Evolutionary conservation across 495 filamentous ascomycete genomes (phyloP).

Genomic region (Penicillium bovifimosum): DNA sequence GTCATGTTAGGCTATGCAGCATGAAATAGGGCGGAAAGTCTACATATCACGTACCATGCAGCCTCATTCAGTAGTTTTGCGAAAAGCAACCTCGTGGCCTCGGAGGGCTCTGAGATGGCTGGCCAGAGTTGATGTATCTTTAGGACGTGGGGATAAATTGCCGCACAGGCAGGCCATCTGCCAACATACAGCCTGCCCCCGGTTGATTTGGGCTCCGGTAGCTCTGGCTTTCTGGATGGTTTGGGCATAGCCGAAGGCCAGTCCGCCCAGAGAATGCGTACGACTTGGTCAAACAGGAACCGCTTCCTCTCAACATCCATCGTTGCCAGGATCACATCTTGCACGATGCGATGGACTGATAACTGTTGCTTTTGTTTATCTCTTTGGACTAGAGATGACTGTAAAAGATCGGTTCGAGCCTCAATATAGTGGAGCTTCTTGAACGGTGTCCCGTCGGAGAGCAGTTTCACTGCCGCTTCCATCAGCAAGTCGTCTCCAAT

Average conservation of each 20-base stretch:
- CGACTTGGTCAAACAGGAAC: slow-evolving; percentile 10
- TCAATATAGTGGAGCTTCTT: not conserved
- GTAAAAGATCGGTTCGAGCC: not conserved
- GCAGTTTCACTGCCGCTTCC: slow-evolving; percentile 1
- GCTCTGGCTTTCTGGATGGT: slow-evolving; percentile 18
- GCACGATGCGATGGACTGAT: slow-evolving; percentile 29
- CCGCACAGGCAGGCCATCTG: slow-evolving; percentile 22
- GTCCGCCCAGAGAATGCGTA: slow-evolving; percentile 14
- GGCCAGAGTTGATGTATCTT: slow-evolving; percentile 16
- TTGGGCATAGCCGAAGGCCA: slow-evolving; percentile 21
- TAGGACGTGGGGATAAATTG: slow-evolving; percentile 21
- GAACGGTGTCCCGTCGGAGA: not conserved
- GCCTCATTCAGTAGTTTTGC: slow-evolving; percentile 22
- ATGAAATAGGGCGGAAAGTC: not conserved
- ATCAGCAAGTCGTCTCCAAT: slow-evolving; percentile 27
- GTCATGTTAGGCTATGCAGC: not conserved
- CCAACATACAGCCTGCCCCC: slow-evolving; percentile 11
- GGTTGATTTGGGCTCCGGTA: slow-evolving; percentile 16
- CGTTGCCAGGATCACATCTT: slow-evolving; percentile 20
- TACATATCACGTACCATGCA: slow-evolving; percentile 12
- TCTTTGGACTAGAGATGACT: slow-evolving; percentile 19
- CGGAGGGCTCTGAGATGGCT: slow-evolving; percentile 3
- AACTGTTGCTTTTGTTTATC: slow-evolving; percentile 16
- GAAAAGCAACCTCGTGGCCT: slow-evolving; percentile 9
- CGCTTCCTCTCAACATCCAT: slow-evolving; percentile 15